Evolutionary conservation across 1,284 basidiomycete genomes (phyloP).

Genomic region (Pterulicium gracile): DNA sequence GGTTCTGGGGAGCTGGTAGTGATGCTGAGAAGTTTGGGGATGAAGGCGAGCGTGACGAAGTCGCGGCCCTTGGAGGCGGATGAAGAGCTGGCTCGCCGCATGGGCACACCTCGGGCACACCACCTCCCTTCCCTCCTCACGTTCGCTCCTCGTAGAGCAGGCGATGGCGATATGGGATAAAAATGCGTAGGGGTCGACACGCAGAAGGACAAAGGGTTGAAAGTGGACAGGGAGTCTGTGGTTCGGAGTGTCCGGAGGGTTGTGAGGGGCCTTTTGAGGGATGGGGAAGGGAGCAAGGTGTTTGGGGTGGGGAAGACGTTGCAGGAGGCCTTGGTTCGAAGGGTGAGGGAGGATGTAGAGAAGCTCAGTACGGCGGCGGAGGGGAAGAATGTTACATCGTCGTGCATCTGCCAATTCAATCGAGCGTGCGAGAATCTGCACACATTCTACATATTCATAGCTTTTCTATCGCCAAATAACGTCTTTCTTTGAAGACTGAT

Average conservation of each 20-base stretch:
- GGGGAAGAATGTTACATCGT: no score
- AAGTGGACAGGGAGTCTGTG: background rate
- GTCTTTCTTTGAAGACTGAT: no score
- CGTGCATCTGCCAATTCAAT: no score
- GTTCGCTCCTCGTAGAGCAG: background rate
- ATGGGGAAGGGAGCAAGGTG: background rate
- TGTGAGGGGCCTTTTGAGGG: background rate
- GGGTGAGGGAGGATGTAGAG: background rate
- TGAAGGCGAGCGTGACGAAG: slow-evolving; percentile 89
- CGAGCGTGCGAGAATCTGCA: no score
- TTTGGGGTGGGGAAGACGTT: background rate
- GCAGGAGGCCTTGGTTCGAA: background rate
- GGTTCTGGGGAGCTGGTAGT: slow-evolving; percentile 81
- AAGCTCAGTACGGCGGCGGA: no score
- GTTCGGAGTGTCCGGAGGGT: background rate
- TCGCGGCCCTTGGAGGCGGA: slow-evolving; percentile 64
- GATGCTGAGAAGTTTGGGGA: slow-evolving; percentile 72
- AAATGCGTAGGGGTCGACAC: background rate
- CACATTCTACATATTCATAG: no score
- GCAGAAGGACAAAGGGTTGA: background rate
- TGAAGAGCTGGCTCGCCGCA: slow-evolving; percentile 80
- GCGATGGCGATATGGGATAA: background rate
- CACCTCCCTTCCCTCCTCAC: slow-evolving; percentile 52
- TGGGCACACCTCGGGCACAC: slow-evolving; percentile 53
- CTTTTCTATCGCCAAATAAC: no score